Evolutionary conservation across 2,329 filamentous ascomycete species (phyloP).

Genomic region (Lachnellula willkommii): DNA sequence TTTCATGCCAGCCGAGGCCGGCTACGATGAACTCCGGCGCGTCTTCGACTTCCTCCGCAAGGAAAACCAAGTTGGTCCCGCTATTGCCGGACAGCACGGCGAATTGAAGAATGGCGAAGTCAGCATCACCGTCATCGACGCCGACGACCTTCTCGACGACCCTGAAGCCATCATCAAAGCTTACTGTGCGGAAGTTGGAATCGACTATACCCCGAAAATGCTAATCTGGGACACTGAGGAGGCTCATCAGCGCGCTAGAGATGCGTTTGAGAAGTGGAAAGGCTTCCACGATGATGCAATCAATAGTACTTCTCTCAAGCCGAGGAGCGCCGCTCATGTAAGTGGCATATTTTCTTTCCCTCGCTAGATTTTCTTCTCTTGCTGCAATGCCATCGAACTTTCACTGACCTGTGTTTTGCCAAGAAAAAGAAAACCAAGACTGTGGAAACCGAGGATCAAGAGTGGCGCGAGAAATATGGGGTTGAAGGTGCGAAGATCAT

Average conservation of each 20-base stretch:
- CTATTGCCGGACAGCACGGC: slow-evolving; percentile 45
- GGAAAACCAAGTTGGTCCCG: slow-evolving; percentile 65
- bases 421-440: slow-evolving; percentile 54
- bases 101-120: slow-evolving; percentile 35
- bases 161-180: slow-evolving; percentile 69
- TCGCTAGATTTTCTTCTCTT: slow-evolving; percentile 1
- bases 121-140: slow-evolving; percentile 82
- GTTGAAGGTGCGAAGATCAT: slow-evolving; percentile 66
- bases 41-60: slow-evolving; percentile 79
- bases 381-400: not conserved
- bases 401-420: slow-evolving; percentile 11
- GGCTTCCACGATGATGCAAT: slow-evolving; percentile 97
- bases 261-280: slow-evolving; percentile 91
- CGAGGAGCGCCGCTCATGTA: slow-evolving; percentile 59
- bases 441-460: slow-evolving; percentile 60
- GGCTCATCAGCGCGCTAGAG: slow-evolving; percentile 61
- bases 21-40: slow-evolving; percentile 80
- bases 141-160: slow-evolving; percentile 86
- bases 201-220: slow-evolving; percentile 74
- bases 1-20: slow-evolving; percentile 84
- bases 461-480: slow-evolving; percentile 72
- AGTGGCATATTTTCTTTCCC: slow-evolving; percentile 25
- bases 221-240: slow-evolving; percentile 76
- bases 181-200: slow-evolving; percentile 76
- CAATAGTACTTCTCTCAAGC: slow-evolving; percentile 69